Evolutionary conservation across 805 yeast genomes (phyloP), one percentile per base, ranked within the genome.

Genomic region (Candida sanyiensis): DNA sequence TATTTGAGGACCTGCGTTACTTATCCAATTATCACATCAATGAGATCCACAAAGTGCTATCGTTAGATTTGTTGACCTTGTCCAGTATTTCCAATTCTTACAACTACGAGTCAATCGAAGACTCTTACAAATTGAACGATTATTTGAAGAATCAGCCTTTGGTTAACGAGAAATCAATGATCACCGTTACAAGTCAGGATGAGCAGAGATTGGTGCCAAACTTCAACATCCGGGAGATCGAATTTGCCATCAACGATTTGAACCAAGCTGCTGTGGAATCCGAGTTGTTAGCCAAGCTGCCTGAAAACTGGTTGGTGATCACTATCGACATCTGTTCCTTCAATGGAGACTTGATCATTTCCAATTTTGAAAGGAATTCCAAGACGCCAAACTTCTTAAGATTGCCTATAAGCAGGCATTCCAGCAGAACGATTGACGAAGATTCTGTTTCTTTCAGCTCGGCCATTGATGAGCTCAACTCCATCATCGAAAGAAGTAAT

Each of bases 401-500:
- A 36, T 53, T 88, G 19, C 89, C 95, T 0, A 51, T 83, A 31
- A 67, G 67, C 17, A 62, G 85, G 35, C 72, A 66, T 39, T 51
- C 60, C 20, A 56, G 70, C 9, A 58, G 75, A 38, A 73, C 69
- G 27, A 56, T 65, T 5, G 72, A 70, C 38, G 70, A 66, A 32
- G 59, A 51, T 6, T 46, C 59, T 2, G 59, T 74, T 33, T 55
- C 70, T 0, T 75, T 75, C 45, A 46, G 54, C 0, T 71, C 69
- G 32, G 77, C 77, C 0, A 54, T 71, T 26, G 44, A 51, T 0
- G 76, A 72, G 35, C 55, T 84, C 29, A 51, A 61, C 4, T 44
- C 52, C 0, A 80, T 89, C 6, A 80, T 88, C 17, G 46, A 57
- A 0, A 67, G 68, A 37, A 87, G 90, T 54, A 77, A 84, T 46